Base-by-base conservation (phyloP, 768 basidiomycete genomes). In the Tubosaeta sp. region DNA sequence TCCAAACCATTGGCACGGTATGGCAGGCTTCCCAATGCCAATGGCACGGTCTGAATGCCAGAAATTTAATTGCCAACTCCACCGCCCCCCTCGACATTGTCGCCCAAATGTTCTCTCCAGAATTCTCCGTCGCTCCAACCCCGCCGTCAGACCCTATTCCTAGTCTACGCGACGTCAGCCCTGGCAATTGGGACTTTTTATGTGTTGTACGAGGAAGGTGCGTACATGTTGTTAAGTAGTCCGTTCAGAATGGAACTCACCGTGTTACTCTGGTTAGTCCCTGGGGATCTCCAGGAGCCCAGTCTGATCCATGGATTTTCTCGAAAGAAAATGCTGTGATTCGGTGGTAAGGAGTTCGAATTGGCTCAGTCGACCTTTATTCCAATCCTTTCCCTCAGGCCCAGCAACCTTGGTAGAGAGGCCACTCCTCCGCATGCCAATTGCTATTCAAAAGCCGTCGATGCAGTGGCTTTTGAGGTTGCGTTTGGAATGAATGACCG, bases 1-100 rank as follows among this genome's bases (percentile, higher is more conserved):
- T 10, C 6, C 7, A n/a, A 7, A n/a, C 2, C 2, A 13, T 27
- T 42, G 53, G 47, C 17, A 6, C 4, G n/a, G 4, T 3, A 14
- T 58, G 57, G 61, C 46, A 49, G 51, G 37, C 62, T 25, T 34
- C 59, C 62, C 33, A 43, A 34, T 35, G 25, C 51, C 33, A 46
- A 51, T 35, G 48, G 33, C 50, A 14, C 26, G 31, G 25, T 13
- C 11, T 9, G 32, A 29, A n/a, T 8, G 3, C 9, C 11, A 1
- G 16, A 16, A 25, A 52, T 57, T 38, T 45, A 62, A 48, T 17
- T 0, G 10, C 12, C 9, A 6, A 22, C n/a, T 31, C 29, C 29
- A n/a, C 7, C 25, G 17, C 17, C 10, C n/a, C 17, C 14, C 42
- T 6, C 9, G 6, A 9, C 19, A 43, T 25, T 13, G 10, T 31